Conservation (phyloP, 2,329 filamentous ascomycete genomes). For the Ceratocystis lukuohia region DNA sequence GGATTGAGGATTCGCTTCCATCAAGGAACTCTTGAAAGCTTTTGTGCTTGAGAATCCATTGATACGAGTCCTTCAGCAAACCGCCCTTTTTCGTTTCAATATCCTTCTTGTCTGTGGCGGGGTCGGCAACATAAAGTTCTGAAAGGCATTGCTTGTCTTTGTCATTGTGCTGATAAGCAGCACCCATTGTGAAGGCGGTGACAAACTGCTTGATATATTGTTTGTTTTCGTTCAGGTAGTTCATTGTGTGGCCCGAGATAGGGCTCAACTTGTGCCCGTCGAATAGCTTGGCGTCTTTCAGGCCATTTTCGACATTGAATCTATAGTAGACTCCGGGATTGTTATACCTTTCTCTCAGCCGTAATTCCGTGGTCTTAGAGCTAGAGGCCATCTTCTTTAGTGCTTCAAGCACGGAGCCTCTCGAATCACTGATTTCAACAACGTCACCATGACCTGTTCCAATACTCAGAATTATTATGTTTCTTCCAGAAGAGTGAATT, state of each 20-base stretch:
- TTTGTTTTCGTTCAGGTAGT: slow-evolving; percentile 20
- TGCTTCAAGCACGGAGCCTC: neutral
- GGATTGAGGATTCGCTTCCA: too few relatives aligned
- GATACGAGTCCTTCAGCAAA: too few relatives aligned
- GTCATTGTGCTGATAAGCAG: too few relatives aligned
- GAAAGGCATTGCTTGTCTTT: too few relatives aligned
- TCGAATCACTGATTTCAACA: slow-evolving; percentile 20
- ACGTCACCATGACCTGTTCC: slow-evolving; percentile 23
- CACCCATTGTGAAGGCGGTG: neutral
- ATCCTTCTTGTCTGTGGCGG: too few relatives aligned
- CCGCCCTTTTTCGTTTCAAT: too few relatives aligned
- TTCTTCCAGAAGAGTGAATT: slow-evolving; percentile 21
- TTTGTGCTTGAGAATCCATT: too few relatives aligned
- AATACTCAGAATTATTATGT: slow-evolving; percentile 22
- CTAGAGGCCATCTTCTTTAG: neutral
- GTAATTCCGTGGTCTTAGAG: neutral
- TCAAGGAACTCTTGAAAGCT: too few relatives aligned
- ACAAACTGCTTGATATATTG: neutral
- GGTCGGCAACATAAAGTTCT: too few relatives aligned
- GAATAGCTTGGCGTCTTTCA: slow-evolving; percentile 22
- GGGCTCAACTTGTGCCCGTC: slow-evolving; percentile 23
- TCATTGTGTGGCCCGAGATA: slow-evolving; percentile 22
- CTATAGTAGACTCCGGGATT: slow-evolving; percentile 22
- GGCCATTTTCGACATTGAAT: slow-evolving; percentile 24
- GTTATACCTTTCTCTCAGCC: slow-evolving; percentile 20